Evolutionary conservation across 1,284 basidiomycete genomes (phyloP).

Genomic region (Cutaneotrichosporon dermatis): DNA sequence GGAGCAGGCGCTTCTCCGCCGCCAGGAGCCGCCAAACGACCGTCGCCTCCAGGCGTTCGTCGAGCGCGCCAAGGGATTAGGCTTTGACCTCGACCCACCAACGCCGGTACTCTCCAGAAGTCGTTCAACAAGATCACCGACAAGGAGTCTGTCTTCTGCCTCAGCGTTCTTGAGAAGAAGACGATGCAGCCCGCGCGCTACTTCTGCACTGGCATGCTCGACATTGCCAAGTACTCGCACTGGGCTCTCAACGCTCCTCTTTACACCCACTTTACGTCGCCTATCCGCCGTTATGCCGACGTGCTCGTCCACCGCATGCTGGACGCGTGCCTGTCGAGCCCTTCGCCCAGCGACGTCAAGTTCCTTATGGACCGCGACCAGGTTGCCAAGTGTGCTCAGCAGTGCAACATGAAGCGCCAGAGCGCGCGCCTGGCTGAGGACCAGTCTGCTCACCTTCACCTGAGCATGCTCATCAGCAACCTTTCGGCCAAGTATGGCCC

Average conservation of each 20-base stretch:
- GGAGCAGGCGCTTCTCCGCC: conserved; percentile 88
- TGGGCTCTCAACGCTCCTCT: conserved; percentile 86
- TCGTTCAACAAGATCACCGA: conserved; percentile 73
- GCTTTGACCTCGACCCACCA: conserved; percentile 77
- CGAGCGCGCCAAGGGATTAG: conserved; percentile 75
- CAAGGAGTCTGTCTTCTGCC: conserved; percentile 63
- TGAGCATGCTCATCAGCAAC: conserved; percentile 84
- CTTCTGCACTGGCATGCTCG: conserved; percentile 98
- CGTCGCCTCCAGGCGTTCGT: conserved; percentile 70
- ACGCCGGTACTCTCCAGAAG: conserved; percentile 74
- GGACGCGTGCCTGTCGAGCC: conserved; percentile 72
- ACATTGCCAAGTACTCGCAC: conserved; percentile 96
- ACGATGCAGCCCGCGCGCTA: conserved; percentile 88
- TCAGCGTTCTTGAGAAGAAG: conserved; percentile 79
- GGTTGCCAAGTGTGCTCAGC: conserved; percentile 93
- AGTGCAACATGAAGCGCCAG: conserved; percentile 79
- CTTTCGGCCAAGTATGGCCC: conserved; percentile 91
- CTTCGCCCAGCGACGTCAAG: conserved; percentile 61
- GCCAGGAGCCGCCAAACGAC: conserved; percentile 88
- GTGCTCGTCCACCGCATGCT: conserved; percentile 94
- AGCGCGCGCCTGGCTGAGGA: conserved; percentile 85
- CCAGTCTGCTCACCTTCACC: conserved; percentile 89
- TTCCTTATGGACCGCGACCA: conserved; percentile 96
- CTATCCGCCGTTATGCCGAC: conserved; percentile 82
- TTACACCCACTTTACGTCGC: conserved; percentile 96